Percentiles rank a stretch among this genome's conserved stretches.
phyloP scores from a whole-genome alignment of 108 stramenopile species.

The Thalassiosira profunda region DNA sequence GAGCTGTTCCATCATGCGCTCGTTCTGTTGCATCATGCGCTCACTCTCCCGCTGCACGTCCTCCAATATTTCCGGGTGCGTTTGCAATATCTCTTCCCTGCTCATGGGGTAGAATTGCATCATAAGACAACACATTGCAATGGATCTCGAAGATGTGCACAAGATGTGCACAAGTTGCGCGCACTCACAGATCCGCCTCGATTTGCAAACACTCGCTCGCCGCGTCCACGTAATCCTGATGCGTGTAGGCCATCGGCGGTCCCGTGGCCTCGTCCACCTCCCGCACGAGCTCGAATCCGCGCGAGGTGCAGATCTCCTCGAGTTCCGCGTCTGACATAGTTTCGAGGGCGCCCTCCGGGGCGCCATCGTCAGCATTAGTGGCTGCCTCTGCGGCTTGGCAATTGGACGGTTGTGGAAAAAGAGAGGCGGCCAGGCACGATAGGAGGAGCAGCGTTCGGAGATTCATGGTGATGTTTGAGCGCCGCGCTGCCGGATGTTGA shows the following conservation, averaged over 20 bases:
- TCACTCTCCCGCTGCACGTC: constrained; percentile 75
- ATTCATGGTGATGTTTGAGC: too few species aligned
- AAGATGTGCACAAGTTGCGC: background rate
- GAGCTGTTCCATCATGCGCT: constrained; percentile 45
- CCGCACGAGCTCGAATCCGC: constrained; percentile 78
- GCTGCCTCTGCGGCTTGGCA: too few species aligned
- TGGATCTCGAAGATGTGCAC: background rate
- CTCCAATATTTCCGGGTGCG: constrained; percentile 72
- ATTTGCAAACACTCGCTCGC: constrained; percentile 81
- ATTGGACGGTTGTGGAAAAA: too few species aligned
- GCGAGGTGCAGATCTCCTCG: constrained; percentile 69
- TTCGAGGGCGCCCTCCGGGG: constrained; percentile 50
- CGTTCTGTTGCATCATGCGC: constrained; percentile 66
- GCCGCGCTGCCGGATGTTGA: too few species aligned
- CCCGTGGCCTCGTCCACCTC: constrained; percentile 49
- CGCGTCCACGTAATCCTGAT: constrained; percentile 86
- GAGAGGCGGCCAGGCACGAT: too few species aligned
- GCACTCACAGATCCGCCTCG: constrained; percentile 79
- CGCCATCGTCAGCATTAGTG: background rate
- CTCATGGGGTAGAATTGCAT: background rate
- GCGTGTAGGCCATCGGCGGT: constrained; percentile 36
- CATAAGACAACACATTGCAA: background rate
- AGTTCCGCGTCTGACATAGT: constrained; percentile 72
- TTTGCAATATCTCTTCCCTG: constrained; percentile 71
- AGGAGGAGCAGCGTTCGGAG: too few species aligned